phyloP scores from a whole-genome alignment of 1,139 yeast species.

The Eremothecium cymbalariae region DNA sequence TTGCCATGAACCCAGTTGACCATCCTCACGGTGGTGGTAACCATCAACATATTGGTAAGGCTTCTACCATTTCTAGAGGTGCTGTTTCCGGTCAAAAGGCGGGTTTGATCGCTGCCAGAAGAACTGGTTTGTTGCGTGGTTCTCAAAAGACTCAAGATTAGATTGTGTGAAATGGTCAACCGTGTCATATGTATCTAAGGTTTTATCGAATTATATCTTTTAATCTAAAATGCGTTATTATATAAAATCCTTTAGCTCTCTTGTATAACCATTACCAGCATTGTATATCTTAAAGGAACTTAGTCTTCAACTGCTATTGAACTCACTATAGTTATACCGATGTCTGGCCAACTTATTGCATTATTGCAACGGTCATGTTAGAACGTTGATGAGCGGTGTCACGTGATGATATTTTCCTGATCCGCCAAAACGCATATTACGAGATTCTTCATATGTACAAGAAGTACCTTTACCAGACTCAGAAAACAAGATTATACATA shows the following conservation, averaged over 20 bases:
- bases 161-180: slow-evolving; percentile 24
- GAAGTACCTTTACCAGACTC: no score
- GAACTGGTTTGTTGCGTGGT: slow-evolving; percentile 99
- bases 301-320: neutral
- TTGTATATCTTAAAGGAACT: neutral
- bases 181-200: slow-evolving; percentile 14
- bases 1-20: slow-evolving; percentile 99
- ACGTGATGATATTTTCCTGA: no score
- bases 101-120: slow-evolving; percentile 99
- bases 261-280: no score
- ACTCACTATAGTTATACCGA: neutral
- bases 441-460: no score
- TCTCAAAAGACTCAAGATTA: slow-evolving; percentile 93
- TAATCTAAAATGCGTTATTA: slow-evolving; percentile 11
- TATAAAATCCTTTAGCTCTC: no score
- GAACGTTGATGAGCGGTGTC: no score
- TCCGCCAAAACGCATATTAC: no score
- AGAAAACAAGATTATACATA: no score
- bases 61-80: slow-evolving; percentile 99
- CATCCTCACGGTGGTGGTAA: slow-evolving; percentile 99
- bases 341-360: neutral
- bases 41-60: slow-evolving; percentile 99
- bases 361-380: no score
- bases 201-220: slow-evolving; percentile 14
- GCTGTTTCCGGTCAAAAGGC: slow-evolving; percentile 99